These are phyloP conservation scores for Hanseniaspora vineae DNA, from an alignment of 805 yeast genomes.

Conservation along the genomic window DNA sequence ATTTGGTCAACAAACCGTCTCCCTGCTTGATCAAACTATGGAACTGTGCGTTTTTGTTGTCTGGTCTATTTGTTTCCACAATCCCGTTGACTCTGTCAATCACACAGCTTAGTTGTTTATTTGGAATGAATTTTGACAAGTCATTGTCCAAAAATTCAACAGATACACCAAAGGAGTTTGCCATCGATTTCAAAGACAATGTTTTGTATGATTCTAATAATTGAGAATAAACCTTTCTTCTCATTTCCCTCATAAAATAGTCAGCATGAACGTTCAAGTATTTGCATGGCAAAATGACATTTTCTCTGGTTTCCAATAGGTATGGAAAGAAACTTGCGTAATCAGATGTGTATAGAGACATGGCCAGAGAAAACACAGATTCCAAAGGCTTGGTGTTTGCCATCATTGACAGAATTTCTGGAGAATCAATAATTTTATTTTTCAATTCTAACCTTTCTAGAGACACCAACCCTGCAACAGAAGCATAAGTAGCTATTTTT, in stretches of 20 bases:
- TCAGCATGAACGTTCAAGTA: conserved; percentile 69
- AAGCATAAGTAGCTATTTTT: conserved; percentile 77
- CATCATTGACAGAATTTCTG: conserved; percentile 75
- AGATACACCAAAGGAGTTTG: conserved; percentile 81
- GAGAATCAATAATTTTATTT: conserved; percentile 77
- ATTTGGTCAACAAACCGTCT: conserved; percentile 79
- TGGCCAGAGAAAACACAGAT: conserved; percentile 73
- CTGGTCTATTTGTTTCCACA: conserved; percentile 91
- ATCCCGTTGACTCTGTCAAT: conserved; percentile 93
- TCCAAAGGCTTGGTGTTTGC: conserved; percentile 59
- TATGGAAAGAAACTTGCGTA: conserved; percentile 68
- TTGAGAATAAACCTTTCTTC: conserved; percentile 91
- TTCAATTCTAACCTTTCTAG: conserved; percentile 78
- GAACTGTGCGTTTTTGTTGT: conserved; percentile 89
- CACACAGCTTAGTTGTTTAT: conserved; percentile 86
- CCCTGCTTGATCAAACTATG: conserved; percentile 83
- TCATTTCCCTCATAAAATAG: conserved; percentile 79
- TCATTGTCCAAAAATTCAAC: conserved; percentile 80
- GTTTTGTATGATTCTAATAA: conserved; percentile 89
- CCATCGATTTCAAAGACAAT: conserved; percentile 83
- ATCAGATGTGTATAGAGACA: conserved; percentile 79
- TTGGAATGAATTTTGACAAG: conserved; percentile 81
- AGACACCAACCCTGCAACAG: conserved; percentile 75
- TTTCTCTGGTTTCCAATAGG: conserved; percentile 65
- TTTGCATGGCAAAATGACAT: conserved; percentile 48